Percentiles rank a stretch among this genome's conserved stretches.
Evolutionary conservation across 225 moss, liverwort and hornwort species (phyloP).

Genomic region (Sphagnum tenellum): DNA sequence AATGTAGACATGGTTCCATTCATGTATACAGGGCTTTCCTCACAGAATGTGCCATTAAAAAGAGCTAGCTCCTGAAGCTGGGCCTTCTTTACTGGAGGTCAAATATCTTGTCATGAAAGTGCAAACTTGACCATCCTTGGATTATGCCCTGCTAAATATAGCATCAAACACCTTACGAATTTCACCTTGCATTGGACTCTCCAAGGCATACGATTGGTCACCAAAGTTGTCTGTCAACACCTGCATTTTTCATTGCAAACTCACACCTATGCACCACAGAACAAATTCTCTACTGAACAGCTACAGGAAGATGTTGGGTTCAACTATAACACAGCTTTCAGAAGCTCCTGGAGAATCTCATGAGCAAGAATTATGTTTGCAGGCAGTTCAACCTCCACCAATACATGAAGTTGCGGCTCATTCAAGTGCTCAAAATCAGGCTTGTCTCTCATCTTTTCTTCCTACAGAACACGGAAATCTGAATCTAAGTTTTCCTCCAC

Average conservation of each 20-base stretch:
- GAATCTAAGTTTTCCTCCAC: not conserved
- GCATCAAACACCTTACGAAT: too few species aligned
- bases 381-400: conserved; percentile 83
- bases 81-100: conserved; percentile 79
- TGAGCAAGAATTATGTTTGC: conserved; percentile 69
- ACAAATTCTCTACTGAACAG: too few species aligned
- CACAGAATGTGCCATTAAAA: conserved; percentile 62
- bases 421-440: conserved; percentile 91
- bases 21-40: conserved; percentile 23
- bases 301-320: too few species aligned
- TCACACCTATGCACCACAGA: too few species aligned
- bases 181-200: too few species aligned
- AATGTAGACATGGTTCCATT: conserved; percentile 56
- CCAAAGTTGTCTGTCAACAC: too few species aligned
- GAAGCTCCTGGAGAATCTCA: conserved; percentile 80
- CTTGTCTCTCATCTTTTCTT: conserved; percentile 91
- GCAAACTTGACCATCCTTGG: not conserved
- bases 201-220: too few species aligned
- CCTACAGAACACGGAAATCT: conserved; percentile 32
- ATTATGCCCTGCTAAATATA: too few species aligned
- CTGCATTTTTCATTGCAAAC: too few species aligned
- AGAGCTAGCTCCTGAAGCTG: conserved; percentile 86
- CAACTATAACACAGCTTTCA: conserved; percentile 62
- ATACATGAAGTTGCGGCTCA: conserved; percentile 66
- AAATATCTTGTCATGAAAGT: conserved; percentile 67